Percentiles rank a stretch among this genome's conserved stretches.
Conservation (phyloP, 495 filamentous ascomycete species). For the Penicillium diatomitis region DNA sequence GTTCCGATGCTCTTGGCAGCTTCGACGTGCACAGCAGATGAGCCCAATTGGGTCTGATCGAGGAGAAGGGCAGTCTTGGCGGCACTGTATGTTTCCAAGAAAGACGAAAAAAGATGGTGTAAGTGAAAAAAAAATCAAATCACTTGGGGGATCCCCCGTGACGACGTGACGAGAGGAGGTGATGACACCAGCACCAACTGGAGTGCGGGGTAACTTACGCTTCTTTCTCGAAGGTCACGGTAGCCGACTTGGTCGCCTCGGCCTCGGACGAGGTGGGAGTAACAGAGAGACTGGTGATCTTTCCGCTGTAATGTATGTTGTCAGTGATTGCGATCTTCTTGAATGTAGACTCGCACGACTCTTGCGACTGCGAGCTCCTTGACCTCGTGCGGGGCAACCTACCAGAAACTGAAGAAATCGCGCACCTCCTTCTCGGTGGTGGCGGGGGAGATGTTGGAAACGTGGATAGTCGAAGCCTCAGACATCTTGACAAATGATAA, state of each 20-base stretch:
- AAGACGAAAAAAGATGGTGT: too few relatives aligned
- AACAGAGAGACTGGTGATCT: conserved; percentile 75
- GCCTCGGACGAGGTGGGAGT: conserved; percentile 51
- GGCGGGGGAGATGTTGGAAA: conserved; percentile 69
- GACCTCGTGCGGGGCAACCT: conserved; percentile 19
- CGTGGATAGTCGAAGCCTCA: conserved; percentile 39
- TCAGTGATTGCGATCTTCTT: conserved; percentile 14
- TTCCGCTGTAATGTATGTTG: conserved; percentile 55
- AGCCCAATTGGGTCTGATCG: conserved; percentile 86
- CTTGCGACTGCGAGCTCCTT: background rate
- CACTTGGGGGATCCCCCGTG: too few relatives aligned
- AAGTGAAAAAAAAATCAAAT: too few relatives aligned
- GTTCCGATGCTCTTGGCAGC: conserved; percentile 54
- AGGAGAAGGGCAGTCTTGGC: conserved; percentile 94
- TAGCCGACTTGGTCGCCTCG: conserved; percentile 63
- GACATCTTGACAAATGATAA: conserved; percentile 31
- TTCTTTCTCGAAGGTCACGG: conserved; percentile 91
- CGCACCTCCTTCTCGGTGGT: conserved; percentile 85
- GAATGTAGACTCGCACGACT: too few relatives aligned
- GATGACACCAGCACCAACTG: conserved; percentile 3
- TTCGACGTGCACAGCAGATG: conserved; percentile 69
- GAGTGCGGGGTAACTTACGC: conserved; percentile 46
- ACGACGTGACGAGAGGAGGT: background rate
- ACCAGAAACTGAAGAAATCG: conserved; percentile 99
- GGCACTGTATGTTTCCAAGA: conserved; percentile 36